phyloP scores from a whole-genome alignment of 106 monocot species.

The Triglochin maritima region DNA sequence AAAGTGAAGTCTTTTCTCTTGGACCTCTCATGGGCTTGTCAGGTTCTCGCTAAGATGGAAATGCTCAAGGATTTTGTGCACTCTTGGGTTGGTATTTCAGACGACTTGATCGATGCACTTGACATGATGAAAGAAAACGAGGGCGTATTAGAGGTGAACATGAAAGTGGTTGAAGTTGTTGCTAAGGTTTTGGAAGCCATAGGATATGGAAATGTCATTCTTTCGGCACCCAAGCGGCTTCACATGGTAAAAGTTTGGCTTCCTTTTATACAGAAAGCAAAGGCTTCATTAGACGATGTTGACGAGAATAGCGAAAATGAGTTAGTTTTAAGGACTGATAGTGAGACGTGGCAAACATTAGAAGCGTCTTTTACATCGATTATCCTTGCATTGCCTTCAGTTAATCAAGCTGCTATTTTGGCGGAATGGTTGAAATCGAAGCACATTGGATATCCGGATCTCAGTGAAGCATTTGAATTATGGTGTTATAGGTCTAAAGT shows the following conservation, averaged over 20 bases:
- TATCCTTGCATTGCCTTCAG: conserved; percentile 55
- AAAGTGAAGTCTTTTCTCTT: conserved; percentile 26
- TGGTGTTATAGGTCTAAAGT: conserved; percentile 84
- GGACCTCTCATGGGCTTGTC: conserved; percentile 74
- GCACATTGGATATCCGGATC: conserved; percentile 50
- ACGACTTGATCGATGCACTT: conserved; percentile 16
- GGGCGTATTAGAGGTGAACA: conserved; percentile 10
- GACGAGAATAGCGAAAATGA: conserved; percentile 12
- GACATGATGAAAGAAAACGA: conserved; percentile 1
- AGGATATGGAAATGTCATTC: conserved; percentile 46
- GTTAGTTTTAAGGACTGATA: conserved; percentile 23
- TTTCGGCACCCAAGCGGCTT: conserved; percentile 36
- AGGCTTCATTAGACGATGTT: conserved; percentile 16
- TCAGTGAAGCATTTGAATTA: conserved; percentile 70
- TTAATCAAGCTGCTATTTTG: conserved; percentile 55
- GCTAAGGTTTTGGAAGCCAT: conserved; percentile 64
- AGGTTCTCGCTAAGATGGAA: conserved; percentile 65
- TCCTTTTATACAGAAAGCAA: conserved; percentile 43
- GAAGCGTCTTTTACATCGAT: conserved; percentile 60
- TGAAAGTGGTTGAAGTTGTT: conserved; percentile 44
- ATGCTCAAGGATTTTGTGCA: conserved; percentile 73
- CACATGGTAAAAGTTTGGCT: conserved; percentile 54
- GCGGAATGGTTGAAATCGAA: conserved; percentile 54
- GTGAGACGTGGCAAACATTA: conserved; percentile 59
- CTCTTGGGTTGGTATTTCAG: conserved; percentile 45